Base-by-base conservation (phyloP, 495 filamentous ascomycete genomes). In the Cercophora sp. region DNA sequence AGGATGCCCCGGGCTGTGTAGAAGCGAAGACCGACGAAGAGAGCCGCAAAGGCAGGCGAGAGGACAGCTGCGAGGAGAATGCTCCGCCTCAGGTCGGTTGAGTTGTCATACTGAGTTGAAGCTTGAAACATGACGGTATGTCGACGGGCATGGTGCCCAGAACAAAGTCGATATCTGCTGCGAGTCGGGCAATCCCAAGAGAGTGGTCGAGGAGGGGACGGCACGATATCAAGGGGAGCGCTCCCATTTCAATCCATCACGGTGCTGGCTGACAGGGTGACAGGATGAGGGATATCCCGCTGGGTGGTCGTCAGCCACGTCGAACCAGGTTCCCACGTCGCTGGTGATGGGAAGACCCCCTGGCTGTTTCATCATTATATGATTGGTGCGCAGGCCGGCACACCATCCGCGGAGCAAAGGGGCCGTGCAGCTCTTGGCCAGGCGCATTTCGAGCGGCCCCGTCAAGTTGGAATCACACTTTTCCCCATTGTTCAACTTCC, bases 11-110 rank as follows among this genome's bases (percentile, higher is more conserved):
- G 52, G 22, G 60, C 50, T 3, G 60, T 63, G 36, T 59, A 66
- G 27, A 63, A 57, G 8, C 63, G 56, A 16, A 59, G 34, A 10
- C 16, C 41, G 5, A 66, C 54, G 22, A 63, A 61, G 6, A 63
- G 0, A 9, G 54, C 5, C 3, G 63, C 49, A 26, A 63, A 53
- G 2, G 31, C 34, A 6, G 63, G 60, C 9, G 55, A 43, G 4
- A 66, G 32, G 31, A 31, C 39, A 10, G 31, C 32, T n/a, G 47
- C 41, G 15, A 59, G 4, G 16, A 66, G 26, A 22, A 43, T 43
- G 40, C 40, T 43, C 19, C 40, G 3, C 19, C 18, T 24, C 40
- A 43, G 20, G 13, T 5, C 20, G 40, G 40, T 22, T 22, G 40
- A 24, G 20, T 43, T 22, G 40, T 43, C 18, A 22, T 24, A 3